Evolutionary conservation across 2,329 filamentous ascomycete genomes (phyloP).

Genomic region (Teratosphaeria pseudoeucalypti): DNA sequence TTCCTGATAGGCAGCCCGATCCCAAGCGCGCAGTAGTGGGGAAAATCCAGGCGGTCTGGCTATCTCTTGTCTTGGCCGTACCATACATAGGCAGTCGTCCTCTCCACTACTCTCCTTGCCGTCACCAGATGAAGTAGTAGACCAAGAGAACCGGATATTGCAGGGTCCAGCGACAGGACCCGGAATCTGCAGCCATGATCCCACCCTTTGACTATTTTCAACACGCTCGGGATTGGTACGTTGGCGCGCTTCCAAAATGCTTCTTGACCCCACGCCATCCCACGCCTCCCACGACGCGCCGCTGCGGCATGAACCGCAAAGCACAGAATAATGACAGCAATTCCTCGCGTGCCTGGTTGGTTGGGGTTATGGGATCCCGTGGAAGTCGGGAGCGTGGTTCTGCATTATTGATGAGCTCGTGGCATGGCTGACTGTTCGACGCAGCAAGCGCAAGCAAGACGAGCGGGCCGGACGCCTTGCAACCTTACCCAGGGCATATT

Average conservation of each 20-base stretch:
- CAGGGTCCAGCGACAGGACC: not conserved
- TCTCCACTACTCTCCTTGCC: not conserved
- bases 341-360: not conserved
- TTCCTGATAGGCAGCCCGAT: not conserved
- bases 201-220: constrained; percentile 55
- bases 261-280: constrained; percentile 2
- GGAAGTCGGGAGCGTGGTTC: not conserved
- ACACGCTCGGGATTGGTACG: constrained; percentile 62
- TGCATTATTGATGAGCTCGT: not conserved
- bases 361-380: not conserved
- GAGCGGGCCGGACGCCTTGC: constrained; percentile 62
- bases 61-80: not conserved
- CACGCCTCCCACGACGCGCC: not conserved
- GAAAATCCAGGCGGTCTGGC: not conserved
- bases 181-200: constrained; percentile 13
- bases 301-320: not conserved
- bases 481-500: constrained; percentile 55
- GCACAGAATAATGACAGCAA: not conserved
- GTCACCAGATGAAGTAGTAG: not conserved
- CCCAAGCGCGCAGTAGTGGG: not conserved
- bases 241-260: constrained; percentile 1
- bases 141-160: not conserved
- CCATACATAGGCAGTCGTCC: not conserved
- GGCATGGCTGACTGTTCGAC: constrained; percentile 1
- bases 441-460: constrained; percentile 67